A percentile compares a stretch with the other conserved stretches of the same genome.
Conservation (phyloP, 306 rosid species). For the Pterocarpus macrocarpus region DNA sequence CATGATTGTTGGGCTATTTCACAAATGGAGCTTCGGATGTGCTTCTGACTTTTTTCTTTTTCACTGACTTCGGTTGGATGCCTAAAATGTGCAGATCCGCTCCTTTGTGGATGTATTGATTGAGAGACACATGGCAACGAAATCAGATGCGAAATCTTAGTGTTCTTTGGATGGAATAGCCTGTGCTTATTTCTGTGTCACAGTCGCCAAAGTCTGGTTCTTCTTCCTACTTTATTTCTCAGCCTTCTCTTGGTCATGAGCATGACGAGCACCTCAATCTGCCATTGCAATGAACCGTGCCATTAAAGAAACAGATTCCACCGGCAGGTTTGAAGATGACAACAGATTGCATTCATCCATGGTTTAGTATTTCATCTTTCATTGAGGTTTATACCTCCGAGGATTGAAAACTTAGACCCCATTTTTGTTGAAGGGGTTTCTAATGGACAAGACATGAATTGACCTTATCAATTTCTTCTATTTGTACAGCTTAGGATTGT, state of each 20-base stretch:
- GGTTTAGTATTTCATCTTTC: conserved; percentile 53
- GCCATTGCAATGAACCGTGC: conserved; percentile 47
- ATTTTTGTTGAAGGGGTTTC: conserved; percentile 67
- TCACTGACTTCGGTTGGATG: conserved; percentile 51
- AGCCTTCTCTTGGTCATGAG: conserved; percentile 44
- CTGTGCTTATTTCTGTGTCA: conserved; percentile 33
- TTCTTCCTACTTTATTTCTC: conserved; percentile 50
- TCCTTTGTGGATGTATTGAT: conserved; percentile 92
- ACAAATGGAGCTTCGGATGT: conserved; percentile 10
- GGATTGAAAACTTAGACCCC: conserved; percentile 61
- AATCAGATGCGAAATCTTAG: conserved; percentile 64
- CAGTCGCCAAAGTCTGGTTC: conserved; percentile 37
- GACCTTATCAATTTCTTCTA: conserved; percentile 60
- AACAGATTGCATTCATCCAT: conserved; percentile 49
- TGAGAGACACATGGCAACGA: conserved; percentile 80
- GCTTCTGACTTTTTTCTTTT: conserved; percentile 43
- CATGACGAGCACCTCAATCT: conserved; percentile 41
- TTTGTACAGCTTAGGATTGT: conserved; percentile 87
- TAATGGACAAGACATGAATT: conserved; percentile 56
- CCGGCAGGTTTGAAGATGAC: conserved; percentile 54
- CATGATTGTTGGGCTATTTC: conserved; percentile 24
- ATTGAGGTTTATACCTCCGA: conserved; percentile 52
- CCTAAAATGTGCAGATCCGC: conserved; percentile 76
- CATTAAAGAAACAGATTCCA: conserved; percentile 42
- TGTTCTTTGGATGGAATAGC: conserved; percentile 44